Evolutionary conservation across 2,329 filamentous ascomycete species (phyloP).

Genomic region (Hypoxylon sp.): DNA sequence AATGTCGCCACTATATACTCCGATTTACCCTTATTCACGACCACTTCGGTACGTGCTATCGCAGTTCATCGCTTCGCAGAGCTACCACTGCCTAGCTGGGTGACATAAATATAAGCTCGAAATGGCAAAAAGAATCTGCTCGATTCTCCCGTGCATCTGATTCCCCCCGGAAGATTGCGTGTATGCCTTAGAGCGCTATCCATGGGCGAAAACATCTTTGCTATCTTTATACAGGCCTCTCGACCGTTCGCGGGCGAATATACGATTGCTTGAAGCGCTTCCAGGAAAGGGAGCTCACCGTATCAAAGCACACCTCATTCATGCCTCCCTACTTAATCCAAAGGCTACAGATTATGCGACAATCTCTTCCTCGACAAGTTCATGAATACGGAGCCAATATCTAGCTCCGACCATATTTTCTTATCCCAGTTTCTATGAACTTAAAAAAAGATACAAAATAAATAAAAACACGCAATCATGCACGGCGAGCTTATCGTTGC

Average conservation of each 20-base stretch:
- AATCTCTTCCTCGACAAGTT: not conserved
- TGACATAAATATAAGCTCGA: not conserved
- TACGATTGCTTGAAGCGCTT: not conserved
- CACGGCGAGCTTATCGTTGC: not conserved
- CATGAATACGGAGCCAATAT: not conserved
- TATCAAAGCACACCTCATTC: not conserved
- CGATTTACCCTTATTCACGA: not conserved
- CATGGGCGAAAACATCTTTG: not conserved
- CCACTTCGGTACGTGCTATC: not conserved
- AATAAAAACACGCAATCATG: too few relatives aligned
- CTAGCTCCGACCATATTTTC: not conserved
- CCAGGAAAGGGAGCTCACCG: not conserved
- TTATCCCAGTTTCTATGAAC: not conserved
- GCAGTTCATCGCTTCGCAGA: not conserved
- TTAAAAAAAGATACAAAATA: too few relatives aligned
- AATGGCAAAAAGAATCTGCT: too few relatives aligned
- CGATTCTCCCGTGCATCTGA: not conserved
- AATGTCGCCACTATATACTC: not conserved
- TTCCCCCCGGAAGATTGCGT: not conserved
- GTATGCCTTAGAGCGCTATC: not conserved
- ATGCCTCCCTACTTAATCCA: not conserved
- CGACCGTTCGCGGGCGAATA: not conserved
- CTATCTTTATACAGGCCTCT: not conserved
- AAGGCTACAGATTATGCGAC: not conserved
- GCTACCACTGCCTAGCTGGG: not conserved